These are phyloP conservation scores for Cladorrhinum sp. DNA, from an alignment of 2,329 filamentous ascomycete genomes.

Conservation along the genomic window DNA sequence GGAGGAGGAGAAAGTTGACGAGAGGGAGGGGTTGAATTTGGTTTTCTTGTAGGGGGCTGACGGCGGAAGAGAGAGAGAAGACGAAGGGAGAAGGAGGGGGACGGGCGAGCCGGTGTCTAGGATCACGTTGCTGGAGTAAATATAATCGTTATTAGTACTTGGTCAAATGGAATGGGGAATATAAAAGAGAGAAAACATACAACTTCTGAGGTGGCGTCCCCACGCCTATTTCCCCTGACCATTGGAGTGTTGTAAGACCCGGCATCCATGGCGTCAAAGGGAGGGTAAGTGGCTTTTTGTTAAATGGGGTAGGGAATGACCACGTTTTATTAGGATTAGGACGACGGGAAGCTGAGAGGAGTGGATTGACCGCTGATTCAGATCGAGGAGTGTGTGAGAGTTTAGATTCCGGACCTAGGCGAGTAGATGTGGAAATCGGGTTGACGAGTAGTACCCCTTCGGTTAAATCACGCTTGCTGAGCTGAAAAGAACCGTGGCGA, in stretches of 20 bases:
- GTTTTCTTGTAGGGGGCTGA: slow-evolving; percentile 2
- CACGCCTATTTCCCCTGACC: slow-evolving; percentile 22
- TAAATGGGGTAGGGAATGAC: too few relatives aligned
- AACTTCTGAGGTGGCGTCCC: slow-evolving; percentile 28
- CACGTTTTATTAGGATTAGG: too few relatives aligned
- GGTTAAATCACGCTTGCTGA: background rate
- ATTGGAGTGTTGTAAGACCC: slow-evolving; percentile 15
- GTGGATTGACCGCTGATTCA: too few relatives aligned
- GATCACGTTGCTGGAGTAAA: slow-evolving; percentile 29
- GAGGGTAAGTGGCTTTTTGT: background rate
- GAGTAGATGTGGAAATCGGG: too few relatives aligned
- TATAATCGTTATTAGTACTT: background rate
- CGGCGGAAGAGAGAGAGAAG: slow-evolving; percentile 22
- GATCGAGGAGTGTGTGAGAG: too few relatives aligned
- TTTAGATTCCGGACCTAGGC: too few relatives aligned
- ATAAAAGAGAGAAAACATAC: slow-evolving; percentile 24
- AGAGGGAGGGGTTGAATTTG: slow-evolving; percentile 29
- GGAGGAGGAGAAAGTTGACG: slow-evolving; percentile 30
- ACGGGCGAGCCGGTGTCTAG: slow-evolving; percentile 33
- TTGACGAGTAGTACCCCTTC: background rate
- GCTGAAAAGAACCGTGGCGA: background rate
- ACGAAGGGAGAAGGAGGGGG: slow-evolving; percentile 29
- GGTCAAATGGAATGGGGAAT: background rate
- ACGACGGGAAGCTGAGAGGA: too few relatives aligned
- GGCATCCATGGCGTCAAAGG: slow-evolving; percentile 6